These are phyloP conservation scores for Prototheca cutis DNA, from an alignment of 163 green algal species.

Conservation along the genomic window DNA sequence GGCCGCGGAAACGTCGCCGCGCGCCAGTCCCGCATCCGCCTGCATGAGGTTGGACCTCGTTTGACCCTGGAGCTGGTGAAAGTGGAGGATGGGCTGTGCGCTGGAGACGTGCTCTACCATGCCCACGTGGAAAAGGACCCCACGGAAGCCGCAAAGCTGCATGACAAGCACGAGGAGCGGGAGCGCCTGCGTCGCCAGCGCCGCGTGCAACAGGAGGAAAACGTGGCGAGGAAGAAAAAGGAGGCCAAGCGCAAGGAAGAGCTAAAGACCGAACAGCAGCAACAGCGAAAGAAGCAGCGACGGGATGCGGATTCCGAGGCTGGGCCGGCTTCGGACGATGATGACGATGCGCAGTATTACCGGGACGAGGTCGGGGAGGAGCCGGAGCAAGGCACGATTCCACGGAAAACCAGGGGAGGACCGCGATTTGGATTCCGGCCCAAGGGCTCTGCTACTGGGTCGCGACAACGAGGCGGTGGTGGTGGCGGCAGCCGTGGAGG, in stretches of 20 bases:
- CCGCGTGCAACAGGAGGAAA: slow-evolving; percentile 31
- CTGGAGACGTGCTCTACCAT: slow-evolving; percentile 83
- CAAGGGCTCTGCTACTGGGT: too few relatives aligned
- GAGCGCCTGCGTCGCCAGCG: slow-evolving; percentile 32
- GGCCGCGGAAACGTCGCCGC: slow-evolving; percentile 38
- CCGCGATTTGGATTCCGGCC: slow-evolving; percentile 6
- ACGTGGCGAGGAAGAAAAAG: neutral
- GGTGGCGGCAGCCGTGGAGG: neutral
- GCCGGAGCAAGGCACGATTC: slow-evolving; percentile 32
- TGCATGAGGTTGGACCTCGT: slow-evolving; percentile 81
- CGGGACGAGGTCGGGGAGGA: slow-evolving; percentile 46
- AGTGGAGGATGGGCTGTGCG: slow-evolving; percentile 88
- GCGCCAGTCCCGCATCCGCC: slow-evolving; percentile 54
- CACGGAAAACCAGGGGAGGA: slow-evolving; percentile 13
- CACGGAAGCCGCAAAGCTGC: slow-evolving; percentile 30
- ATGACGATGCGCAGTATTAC: slow-evolving; percentile 65
- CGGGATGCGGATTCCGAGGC: too few relatives aligned
- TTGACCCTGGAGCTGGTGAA: slow-evolving; percentile 89
- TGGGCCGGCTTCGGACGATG: slow-evolving; percentile 27
- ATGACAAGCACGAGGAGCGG: slow-evolving; percentile 31
- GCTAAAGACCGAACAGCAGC: slow-evolving; percentile 12
- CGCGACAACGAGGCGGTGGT: neutral
- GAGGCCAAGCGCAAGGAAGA: slow-evolving; percentile 4
- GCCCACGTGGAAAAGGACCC: slow-evolving; percentile 38
- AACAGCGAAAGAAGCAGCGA: too few relatives aligned